Conservation (phyloP, 1,139 yeast species). For the Yamadazyma sp. region DNA sequence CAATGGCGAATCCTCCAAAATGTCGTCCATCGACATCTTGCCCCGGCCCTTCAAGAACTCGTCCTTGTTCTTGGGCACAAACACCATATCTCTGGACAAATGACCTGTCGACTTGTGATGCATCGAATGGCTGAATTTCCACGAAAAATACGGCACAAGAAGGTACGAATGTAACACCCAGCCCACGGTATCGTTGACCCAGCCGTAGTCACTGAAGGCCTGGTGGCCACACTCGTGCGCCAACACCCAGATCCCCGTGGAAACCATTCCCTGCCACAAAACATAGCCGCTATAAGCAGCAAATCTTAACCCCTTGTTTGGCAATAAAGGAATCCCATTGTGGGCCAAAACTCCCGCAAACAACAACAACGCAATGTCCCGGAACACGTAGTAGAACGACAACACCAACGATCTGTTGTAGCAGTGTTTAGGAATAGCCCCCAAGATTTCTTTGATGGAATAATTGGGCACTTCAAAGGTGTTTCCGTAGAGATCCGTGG, state of each 20-base stretch:
- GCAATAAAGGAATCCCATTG: conserved; percentile 50
- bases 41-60: conserved; percentile 33
- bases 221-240: conserved; percentile 71
- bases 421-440: conserved; percentile 62
- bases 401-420: conserved; percentile 52
- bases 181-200: conserved; percentile 57
- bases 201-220: conserved; percentile 57
- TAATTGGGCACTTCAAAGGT: conserved; percentile 62
- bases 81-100: conserved; percentile 60
- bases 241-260: conserved; percentile 61
- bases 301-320: conserved; percentile 45
- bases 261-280: conserved; percentile 44
- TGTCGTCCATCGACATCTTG: conserved; percentile 37
- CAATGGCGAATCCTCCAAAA: conserved; percentile 57
- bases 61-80: conserved; percentile 55
- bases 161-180: conserved; percentile 61
- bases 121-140: conserved; percentile 61
- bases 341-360: conserved; percentile 47
- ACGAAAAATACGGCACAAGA: conserved; percentile 60
- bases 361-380: conserved; percentile 51
- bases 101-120: conserved; percentile 69
- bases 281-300: conserved; percentile 57
- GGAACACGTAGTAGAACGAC: conserved; percentile 55
- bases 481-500: conserved; percentile 56
- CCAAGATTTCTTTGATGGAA: conserved; percentile 59